These are phyloP conservation scores for Leptomonas seymouri DNA, from an alignment of 208 protist species.

Conservation along the genomic window DNA sequence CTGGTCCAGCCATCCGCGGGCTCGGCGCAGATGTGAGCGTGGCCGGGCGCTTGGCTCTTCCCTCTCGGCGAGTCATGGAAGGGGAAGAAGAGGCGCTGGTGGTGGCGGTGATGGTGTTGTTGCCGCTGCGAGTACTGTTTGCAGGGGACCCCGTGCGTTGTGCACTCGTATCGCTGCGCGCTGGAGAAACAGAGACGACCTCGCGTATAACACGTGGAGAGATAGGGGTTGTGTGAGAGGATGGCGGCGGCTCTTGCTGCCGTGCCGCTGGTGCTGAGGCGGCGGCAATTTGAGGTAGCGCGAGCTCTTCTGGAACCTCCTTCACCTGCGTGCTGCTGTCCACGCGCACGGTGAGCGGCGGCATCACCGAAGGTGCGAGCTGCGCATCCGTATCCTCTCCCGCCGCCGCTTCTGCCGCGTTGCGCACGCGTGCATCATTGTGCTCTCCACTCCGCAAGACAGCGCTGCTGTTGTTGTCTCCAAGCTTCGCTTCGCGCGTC, in stretches of 20 bases:
- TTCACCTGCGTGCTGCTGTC: slow-evolving; percentile 15
- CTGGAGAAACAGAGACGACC: not conserved
- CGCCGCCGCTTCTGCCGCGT: not conserved
- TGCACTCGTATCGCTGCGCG: no score
- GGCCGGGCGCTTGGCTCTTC: not conserved
- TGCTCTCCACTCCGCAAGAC: not conserved
- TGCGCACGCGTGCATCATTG: not conserved
- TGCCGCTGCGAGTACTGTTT: not conserved
- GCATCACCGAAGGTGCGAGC: no score
- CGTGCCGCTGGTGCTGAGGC: not conserved
- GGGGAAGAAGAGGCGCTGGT: not conserved
- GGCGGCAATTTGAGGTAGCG: not conserved
- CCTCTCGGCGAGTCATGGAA: not conserved
- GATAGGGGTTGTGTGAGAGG: not conserved
- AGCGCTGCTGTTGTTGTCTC: no score
- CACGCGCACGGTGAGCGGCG: not conserved
- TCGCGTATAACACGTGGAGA: slow-evolving; percentile 4
- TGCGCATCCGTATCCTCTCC: not conserved
- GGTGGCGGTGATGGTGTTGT: not conserved
- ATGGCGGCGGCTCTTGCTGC: not conserved
- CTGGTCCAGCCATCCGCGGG: not conserved
- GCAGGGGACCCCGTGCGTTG: not conserved
- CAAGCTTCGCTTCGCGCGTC: no score
- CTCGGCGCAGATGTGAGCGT: not conserved
- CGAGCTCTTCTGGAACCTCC: not conserved